phyloP scores from a whole-genome alignment of 192 early-diverging fungal species.

The Allomyces macrogynus region DNA sequence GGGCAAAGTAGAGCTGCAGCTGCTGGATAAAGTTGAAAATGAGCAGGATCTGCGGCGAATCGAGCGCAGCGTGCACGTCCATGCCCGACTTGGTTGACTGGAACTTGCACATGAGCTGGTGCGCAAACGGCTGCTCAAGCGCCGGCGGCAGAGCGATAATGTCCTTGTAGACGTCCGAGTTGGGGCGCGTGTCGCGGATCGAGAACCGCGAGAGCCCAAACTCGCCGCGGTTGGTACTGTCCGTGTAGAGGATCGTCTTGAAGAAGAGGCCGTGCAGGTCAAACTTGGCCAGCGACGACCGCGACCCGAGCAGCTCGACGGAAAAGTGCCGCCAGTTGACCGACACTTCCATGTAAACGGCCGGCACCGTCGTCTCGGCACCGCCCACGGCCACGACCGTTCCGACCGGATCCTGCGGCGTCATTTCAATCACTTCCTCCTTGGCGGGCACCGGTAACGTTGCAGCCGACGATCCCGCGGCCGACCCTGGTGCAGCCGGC shows the following conservation, averaged over 20 bases:
- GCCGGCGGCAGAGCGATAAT: neutral
- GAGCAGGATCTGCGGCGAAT: neutral
- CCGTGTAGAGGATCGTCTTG: neutral
- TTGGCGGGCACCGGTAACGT: neutral
- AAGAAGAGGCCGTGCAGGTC: neutral
- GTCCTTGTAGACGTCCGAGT: neutral
- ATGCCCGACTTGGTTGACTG: neutral
- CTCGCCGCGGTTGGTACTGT: neutral
- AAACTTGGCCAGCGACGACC: neutral
- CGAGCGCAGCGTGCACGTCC: neutral
- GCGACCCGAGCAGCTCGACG: neutral
- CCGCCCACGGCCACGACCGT: too few species aligned
- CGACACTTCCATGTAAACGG: neutral
- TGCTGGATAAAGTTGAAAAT: neutral
- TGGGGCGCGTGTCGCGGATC: neutral
- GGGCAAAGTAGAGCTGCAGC: neutral
- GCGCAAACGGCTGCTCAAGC: neutral
- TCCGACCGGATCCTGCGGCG: neutral
- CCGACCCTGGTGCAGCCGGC: neutral
- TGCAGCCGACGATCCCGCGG: too few species aligned
- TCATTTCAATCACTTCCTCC: neutral
- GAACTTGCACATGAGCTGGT: neutral
- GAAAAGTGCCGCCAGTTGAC: neutral
- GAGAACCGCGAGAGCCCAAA: neutral
- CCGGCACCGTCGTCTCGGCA: neutral